phyloP scores from a whole-genome alignment of 192 early-diverging fungal species.

The Coemansia sp. region DNA sequence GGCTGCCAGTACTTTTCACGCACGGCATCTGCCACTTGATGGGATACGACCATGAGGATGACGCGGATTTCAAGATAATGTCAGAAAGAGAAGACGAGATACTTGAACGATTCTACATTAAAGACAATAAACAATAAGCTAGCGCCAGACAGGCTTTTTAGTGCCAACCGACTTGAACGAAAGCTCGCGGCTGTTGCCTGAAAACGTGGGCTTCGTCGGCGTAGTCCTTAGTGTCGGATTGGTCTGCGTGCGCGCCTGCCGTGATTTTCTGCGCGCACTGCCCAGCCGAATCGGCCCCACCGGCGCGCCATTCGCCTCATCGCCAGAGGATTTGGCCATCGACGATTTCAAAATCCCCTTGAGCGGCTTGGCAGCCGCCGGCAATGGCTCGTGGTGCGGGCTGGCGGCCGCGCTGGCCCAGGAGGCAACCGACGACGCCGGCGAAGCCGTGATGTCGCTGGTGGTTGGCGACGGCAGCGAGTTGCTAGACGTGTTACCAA shows the following conservation, averaged over 20 bases:
- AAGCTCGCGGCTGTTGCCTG: slow-evolving; percentile 20
- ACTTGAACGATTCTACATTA: slow-evolving; percentile 20
- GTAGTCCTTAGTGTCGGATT: slow-evolving; percentile 32
- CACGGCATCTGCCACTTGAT: slow-evolving; percentile 71
- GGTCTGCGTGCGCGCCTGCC: slow-evolving; percentile 32
- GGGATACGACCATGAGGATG: slow-evolving; percentile 64
- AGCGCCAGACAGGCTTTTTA: slow-evolving; percentile 41
- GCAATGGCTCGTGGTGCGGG: slow-evolving; percentile 48
- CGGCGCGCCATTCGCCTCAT: background rate
- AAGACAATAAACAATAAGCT: slow-evolving; percentile 6
- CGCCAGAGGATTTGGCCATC: background rate
- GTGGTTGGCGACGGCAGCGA: slow-evolving; percentile 36
- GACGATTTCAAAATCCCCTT: slow-evolving; percentile 49
- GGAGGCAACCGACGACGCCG: slow-evolving; percentile 35
- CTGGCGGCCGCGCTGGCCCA: slow-evolving; percentile 42
- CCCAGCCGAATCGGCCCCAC: slow-evolving; percentile 41
- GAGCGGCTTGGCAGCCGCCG: slow-evolving; percentile 32
- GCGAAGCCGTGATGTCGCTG: slow-evolving; percentile 27
- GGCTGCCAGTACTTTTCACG: slow-evolving; percentile 58
- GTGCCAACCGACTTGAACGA: slow-evolving; percentile 43
- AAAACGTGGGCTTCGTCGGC: slow-evolving; percentile 24
- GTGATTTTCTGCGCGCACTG: slow-evolving; percentile 34
- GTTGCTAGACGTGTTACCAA: slow-evolving; percentile 8
- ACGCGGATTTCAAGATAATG: slow-evolving; percentile 53
- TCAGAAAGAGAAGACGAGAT: slow-evolving; percentile 33